A percentile compares a stretch with the other conserved stretches of the same genome.
phyloP scores from a whole-genome alignment of 2,329 filamentous ascomycete genomes.

The Fonsecaea multimorphosa region DNA sequence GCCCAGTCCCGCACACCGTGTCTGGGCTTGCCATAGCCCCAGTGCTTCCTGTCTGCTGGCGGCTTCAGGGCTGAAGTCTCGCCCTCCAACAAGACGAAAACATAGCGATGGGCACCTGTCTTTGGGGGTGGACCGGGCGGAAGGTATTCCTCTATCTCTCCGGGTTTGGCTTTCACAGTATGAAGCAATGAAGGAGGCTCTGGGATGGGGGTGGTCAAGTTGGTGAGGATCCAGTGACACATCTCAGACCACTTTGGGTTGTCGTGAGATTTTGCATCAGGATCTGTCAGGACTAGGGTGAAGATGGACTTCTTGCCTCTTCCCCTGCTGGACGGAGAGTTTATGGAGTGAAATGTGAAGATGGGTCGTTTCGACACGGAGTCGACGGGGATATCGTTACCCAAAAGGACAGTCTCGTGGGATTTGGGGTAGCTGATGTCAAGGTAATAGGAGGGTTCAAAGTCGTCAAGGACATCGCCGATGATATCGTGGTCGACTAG shows the following conservation, averaged over 20 bases:
- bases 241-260: slow-evolving; percentile 63
- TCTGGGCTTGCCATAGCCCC: slow-evolving; percentile 59
- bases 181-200: slow-evolving; percentile 16
- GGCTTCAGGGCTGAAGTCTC: slow-evolving; percentile 49
- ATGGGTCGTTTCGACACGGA: slow-evolving; percentile 51
- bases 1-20: slow-evolving; percentile 55
- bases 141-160: slow-evolving; percentile 58
- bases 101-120: slow-evolving; percentile 64
- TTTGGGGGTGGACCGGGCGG: slow-evolving; percentile 61
- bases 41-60: slow-evolving; percentile 55
- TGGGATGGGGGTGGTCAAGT: slow-evolving; percentile 37
- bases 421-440: slow-evolving; percentile 55
- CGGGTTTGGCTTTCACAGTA: slow-evolving; percentile 32
- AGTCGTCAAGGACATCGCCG: slow-evolving; percentile 63
- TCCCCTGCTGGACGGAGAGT: slow-evolving; percentile 27
- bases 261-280: slow-evolving; percentile 61
- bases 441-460: slow-evolving; percentile 61
- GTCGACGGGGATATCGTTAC: slow-evolving; percentile 60
- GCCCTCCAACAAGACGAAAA: slow-evolving; percentile 59
- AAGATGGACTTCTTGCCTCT: slow-evolving; percentile 44
- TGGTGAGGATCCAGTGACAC: slow-evolving; percentile 60
- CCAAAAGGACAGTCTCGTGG: slow-evolving; percentile 55
- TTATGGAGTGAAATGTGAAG: slow-evolving; percentile 48
- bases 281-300: slow-evolving; percentile 61
- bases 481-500: slow-evolving; percentile 36